Evolutionary conservation across 2,329 filamentous ascomycete species (phyloP).

Genomic region (Rhinocladiella similis): DNA sequence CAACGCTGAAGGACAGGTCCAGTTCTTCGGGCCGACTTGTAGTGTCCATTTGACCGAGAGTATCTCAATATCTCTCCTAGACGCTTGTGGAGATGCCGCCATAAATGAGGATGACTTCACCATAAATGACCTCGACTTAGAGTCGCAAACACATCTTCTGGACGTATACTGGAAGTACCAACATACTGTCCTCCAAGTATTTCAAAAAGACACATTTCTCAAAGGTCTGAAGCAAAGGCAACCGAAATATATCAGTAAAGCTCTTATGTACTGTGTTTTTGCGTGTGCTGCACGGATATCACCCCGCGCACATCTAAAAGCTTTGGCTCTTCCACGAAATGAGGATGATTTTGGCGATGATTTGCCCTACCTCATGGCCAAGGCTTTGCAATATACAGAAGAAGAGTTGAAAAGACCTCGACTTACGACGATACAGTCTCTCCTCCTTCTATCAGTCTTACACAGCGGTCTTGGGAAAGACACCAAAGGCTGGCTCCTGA

Average conservation of each 20-base stretch:
- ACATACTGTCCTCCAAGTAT: slow-evolving; percentile 1
- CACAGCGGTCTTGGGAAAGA: slow-evolving; percentile 22
- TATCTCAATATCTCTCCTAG: slow-evolving; percentile 5
- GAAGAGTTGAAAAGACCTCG: slow-evolving; percentile 21
- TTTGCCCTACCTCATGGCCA: slow-evolving; percentile 17
- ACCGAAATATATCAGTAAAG: slow-evolving; percentile 19
- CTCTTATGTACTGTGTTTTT: slow-evolving; percentile 21
- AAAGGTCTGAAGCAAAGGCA: neutral
- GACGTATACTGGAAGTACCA: slow-evolving; percentile 5
- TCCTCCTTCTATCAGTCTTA: slow-evolving; percentile 23
- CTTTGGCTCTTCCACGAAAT: slow-evolving; percentile 11
- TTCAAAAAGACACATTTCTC: slow-evolving; percentile 1
- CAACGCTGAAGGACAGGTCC: slow-evolving; percentile 8
- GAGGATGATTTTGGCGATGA: slow-evolving; percentile 5
- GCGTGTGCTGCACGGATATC: slow-evolving; percentile 21
- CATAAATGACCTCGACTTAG: slow-evolving; percentile 15
- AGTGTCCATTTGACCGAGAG: slow-evolving; percentile 13
- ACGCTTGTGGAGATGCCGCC: neutral
- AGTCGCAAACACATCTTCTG: slow-evolving; percentile 4
- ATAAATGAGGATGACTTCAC: slow-evolving; percentile 1
- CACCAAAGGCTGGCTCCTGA: slow-evolving; percentile 24
- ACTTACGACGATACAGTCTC: slow-evolving; percentile 22
- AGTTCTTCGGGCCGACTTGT: slow-evolving; percentile 10
- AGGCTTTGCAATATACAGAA: slow-evolving; percentile 1
- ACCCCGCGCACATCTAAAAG: slow-evolving; percentile 1